Percentiles rank a stretch among this genome's conserved stretches.
Conservation (phyloP, 2,329 filamentous ascomycete species). For the Penicillium sp. region DNA sequence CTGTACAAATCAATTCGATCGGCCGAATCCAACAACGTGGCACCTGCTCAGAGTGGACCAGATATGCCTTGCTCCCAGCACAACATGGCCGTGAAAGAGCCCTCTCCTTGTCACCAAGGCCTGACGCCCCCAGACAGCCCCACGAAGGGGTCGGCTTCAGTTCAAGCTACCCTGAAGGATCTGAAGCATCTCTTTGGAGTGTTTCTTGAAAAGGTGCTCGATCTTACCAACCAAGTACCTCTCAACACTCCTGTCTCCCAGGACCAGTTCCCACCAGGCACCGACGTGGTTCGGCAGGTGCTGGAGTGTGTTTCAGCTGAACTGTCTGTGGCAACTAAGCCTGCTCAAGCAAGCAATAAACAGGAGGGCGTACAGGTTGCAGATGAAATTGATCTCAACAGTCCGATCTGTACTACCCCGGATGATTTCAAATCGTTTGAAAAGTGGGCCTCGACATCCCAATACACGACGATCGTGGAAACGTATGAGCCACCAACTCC, state of each 20-base stretch:
- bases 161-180: conserved; percentile 2
- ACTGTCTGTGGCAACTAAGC: neutral
- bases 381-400: conserved; percentile 4
- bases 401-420: conserved; percentile 12
- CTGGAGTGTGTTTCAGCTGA: neutral
- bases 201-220: conserved; percentile 6
- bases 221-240: conserved; percentile 8
- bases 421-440: conserved; percentile 16
- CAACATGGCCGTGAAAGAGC: conserved; percentile 1
- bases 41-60: neutral
- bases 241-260: conserved; percentile 14
- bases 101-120: conserved; percentile 1
- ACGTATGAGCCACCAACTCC: no score
- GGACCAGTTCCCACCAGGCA: conserved; percentile 7
- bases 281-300: conserved; percentile 8
- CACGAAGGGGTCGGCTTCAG: neutral
- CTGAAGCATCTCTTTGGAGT: conserved; percentile 10
- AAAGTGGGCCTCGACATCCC: conserved; percentile 18
- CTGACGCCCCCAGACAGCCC: conserved; percentile 7
- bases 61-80: neutral
- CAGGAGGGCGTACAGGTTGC: neutral
- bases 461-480: conserved; percentile 25
- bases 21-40: neutral
- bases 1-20: no score
- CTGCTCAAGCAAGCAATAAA: neutral